Evolutionary conservation across 2,329 filamentous ascomycete species (phyloP).

Genomic region (Colletotrichum navitas): DNA sequence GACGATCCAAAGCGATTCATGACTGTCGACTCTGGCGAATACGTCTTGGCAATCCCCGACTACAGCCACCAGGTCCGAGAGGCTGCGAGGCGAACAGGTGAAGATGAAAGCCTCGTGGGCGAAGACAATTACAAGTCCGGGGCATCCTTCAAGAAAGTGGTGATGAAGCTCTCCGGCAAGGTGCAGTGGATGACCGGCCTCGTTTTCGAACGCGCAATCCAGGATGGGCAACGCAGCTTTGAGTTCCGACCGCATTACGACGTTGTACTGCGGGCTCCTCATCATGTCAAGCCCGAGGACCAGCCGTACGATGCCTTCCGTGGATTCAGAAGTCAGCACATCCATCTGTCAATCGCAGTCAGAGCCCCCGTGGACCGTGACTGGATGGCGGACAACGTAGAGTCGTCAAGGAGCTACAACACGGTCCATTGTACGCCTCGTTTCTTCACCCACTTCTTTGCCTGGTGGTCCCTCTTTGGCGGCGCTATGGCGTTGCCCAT

Average conservation of each 20-base stretch:
- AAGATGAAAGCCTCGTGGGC: constrained; percentile 71
- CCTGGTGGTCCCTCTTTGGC: constrained; percentile 97
- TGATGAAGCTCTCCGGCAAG: constrained; percentile 98
- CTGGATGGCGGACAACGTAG: constrained; percentile 81
- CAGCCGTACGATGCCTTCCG: constrained; percentile 89
- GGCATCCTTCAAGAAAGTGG: constrained; percentile 95
- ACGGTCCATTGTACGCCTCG: constrained; percentile 93
- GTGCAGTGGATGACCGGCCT: constrained; percentile 93
- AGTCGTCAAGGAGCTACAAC: constrained; percentile 92
- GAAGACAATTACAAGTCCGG: constrained; percentile 77
- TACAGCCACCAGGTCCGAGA: constrained; percentile 89
- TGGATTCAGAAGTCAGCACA: constrained; percentile 96
- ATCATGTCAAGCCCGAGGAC: constrained; percentile 72
- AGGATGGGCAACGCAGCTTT: constrained; percentile 80
- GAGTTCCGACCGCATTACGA: constrained; percentile 94
- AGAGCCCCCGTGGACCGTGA: constrained; percentile 88
- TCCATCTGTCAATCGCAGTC: constrained; percentile 93
- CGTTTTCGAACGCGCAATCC: constrained; percentile 89
- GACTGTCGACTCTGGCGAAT: constrained; percentile 95
- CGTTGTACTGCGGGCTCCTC: constrained; percentile 85
- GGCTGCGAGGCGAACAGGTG: constrained; percentile 62
- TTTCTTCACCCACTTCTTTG: constrained; percentile 98
- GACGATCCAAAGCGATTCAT: constrained; percentile 94
- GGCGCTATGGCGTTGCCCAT: constrained; percentile 95
- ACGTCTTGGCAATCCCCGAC: constrained; percentile 93